phyloP scores from a whole-genome alignment of 345 rosid species.

The Eutrema yunnanense region DNA sequence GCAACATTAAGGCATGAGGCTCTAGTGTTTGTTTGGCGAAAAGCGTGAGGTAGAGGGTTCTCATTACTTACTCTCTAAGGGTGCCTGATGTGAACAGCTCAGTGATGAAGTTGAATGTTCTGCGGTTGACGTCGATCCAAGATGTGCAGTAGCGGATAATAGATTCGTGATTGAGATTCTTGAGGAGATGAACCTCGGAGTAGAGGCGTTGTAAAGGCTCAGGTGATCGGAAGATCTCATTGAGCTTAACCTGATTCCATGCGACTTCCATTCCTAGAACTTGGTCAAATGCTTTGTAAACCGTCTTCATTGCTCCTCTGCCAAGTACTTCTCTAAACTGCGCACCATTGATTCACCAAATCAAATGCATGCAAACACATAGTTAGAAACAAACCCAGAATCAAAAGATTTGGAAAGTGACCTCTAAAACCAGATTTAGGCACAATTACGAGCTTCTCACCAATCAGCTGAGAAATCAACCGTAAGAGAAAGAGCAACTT shows the following conservation, averaged over 20 bases:
- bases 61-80: constrained; percentile 74
- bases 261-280: constrained; percentile 90
- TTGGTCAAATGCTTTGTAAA: constrained; percentile 86
- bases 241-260: constrained; percentile 86
- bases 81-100: constrained; percentile 96
- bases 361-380: neutral
- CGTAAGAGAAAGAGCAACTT: constrained; percentile 29
- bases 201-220: constrained; percentile 79
- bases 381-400: neutral
- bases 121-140: constrained; percentile 70
- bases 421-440: neutral
- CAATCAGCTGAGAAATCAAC: neutral
- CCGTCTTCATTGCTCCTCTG: constrained; percentile 93
- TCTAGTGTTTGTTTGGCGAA: neutral
- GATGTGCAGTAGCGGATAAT: constrained; percentile 62
- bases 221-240: constrained; percentile 66
- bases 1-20: neutral
- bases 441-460: neutral
- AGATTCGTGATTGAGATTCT: constrained; percentile 66
- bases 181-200: constrained; percentile 90
- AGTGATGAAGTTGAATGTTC: constrained; percentile 90
- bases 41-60: neutral
- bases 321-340: constrained; percentile 84
- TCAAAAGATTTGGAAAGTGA: neutral
- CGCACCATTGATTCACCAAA: neutral